A percentile compares a stretch with the other conserved stretches of the same genome.
These are phyloP conservation scores for Orbilia brochopaga DNA, from an alignment of 2,329 filamentous ascomycete species.

Conservation along the genomic window DNA sequence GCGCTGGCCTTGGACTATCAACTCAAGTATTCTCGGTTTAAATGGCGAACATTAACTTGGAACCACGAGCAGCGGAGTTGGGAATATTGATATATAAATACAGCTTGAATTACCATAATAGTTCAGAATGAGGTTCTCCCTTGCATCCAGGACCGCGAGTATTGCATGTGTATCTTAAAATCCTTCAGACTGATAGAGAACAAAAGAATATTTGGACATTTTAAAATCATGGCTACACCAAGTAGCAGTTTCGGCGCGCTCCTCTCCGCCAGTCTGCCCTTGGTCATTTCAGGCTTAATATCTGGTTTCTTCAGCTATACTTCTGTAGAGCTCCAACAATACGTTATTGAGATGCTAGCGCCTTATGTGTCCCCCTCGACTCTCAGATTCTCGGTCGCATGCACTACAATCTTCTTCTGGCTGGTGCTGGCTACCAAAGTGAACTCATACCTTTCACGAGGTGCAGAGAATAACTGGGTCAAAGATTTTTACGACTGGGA, in stretches of 20 bases:
- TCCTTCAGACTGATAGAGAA: too few species aligned
- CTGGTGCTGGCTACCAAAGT: background rate
- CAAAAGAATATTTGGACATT: too few species aligned
- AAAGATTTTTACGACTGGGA: slow-evolving; percentile 24
- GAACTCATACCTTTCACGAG: slow-evolving; percentile 20
- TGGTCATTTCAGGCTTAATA: background rate
- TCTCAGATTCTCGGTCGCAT: background rate
- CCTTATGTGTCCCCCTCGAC: background rate
- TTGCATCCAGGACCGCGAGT: too few species aligned
- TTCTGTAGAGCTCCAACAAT: background rate
- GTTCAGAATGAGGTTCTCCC: too few species aligned
- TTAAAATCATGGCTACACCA: background rate
- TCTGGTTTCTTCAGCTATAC: background rate
- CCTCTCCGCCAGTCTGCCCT: background rate
- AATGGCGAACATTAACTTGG: too few species aligned
- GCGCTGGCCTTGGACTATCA: too few species aligned
- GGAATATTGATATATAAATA: too few species aligned
- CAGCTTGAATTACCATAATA: too few species aligned
- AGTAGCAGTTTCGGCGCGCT: background rate
- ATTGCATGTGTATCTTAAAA: too few species aligned
- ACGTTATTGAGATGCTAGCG: background rate
- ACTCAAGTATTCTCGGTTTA: too few species aligned
- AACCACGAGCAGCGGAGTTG: too few species aligned
- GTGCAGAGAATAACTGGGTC: slow-evolving; percentile 17
- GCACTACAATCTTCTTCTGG: slow-evolving; percentile 1